Base-by-base conservation (phyloP, 495 filamentous ascomycete genomes). In the Chaetomium cochliodes region DNA sequence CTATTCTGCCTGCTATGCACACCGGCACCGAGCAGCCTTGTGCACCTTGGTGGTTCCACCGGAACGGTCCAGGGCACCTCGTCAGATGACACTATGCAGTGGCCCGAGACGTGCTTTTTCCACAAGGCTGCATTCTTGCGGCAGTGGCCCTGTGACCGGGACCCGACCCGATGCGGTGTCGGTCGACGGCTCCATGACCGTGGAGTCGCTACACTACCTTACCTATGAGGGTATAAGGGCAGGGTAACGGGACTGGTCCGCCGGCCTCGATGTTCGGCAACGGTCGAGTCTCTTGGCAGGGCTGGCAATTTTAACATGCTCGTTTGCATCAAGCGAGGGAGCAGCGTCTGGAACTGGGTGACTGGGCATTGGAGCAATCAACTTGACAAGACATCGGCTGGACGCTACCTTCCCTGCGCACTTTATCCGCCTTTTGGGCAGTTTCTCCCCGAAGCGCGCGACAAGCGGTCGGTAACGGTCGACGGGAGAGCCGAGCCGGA, bases 211-310 rank as follows among this genome's bases (percentile, higher is more conserved):
- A n/a, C n/a, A n/a, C n/a, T n/a, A n/a, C n/a, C n/a, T n/a, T n/a
- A 5, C 6, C 3, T 30, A 30, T n/a, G n/a, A n/a, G n/a, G n/a
- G 30, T 33, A 5, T 28, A 8, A 39, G n/a, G 9, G 11, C 20
- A 18, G 22, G 57, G 41, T 16, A 9, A 30, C 2, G 37, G 11
- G 55, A 30, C 55, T 20, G 39, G 2, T 6, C 37, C 42, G 54
- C 33, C n/a, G 54, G 20, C 22, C 54, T 57, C n/a, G 55, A 58
- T 42, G 55, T 30, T 44, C 20, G 33, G 55, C 20, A 37, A 47
- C 4, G 56, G 56, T 11, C 22, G 9, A 28, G 25, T 13, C 20
- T 20, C 25, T 50, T 54, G 26, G 50, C 13, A 16, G 23, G 50
- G 12, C 11, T 18, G 25, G 11, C 13, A 18, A 4, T 44, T 44